phyloP scores from a whole-genome alignment of 1,284 basidiomycete species.

The Apiotrichum akiyoshidainum region DNA sequence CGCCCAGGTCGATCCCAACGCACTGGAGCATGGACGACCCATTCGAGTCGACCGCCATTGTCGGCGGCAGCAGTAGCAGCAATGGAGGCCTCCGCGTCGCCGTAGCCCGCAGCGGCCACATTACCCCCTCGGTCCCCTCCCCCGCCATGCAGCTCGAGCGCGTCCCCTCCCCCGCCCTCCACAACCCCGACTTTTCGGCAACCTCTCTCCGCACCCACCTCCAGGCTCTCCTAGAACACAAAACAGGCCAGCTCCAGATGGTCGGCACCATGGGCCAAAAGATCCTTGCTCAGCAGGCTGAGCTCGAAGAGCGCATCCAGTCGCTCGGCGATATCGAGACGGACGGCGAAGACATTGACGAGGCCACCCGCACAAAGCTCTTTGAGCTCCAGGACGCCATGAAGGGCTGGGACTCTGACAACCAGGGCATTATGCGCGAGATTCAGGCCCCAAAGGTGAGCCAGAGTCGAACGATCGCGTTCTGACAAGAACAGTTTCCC shows the following conservation, averaged over 20 bases:
- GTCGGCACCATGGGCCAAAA: slow-evolving; percentile 86
- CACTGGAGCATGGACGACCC: slow-evolving; percentile 34
- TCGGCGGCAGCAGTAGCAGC: background rate
- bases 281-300: slow-evolving; percentile 83
- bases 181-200: slow-evolving; percentile 29
- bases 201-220: slow-evolving; percentile 54
- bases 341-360: slow-evolving; percentile 53
- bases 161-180: slow-evolving; percentile 16
- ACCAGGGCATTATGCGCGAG: slow-evolving; percentile 68
- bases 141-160: slow-evolving; percentile 17
- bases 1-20: background rate
- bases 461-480: slow-evolving; percentile 17
- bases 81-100: slow-evolving; percentile 8
- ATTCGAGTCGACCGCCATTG: slow-evolving; percentile 25
- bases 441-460: slow-evolving; percentile 65
- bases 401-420: slow-evolving; percentile 75
- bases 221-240: slow-evolving; percentile 74
- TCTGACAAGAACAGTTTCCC: slow-evolving; percentile 6
- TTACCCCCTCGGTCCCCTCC: slow-evolving; percentile 16
- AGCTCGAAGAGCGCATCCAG: slow-evolving; percentile 79
- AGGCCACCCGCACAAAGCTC: slow-evolving; percentile 66
- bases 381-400: slow-evolving; percentile 74
- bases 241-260: slow-evolving; percentile 83
- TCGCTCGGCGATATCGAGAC: slow-evolving; percentile 67
- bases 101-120: slow-evolving; percentile 14